phyloP scores from a whole-genome alignment of 176 grass and related monocot species.

The Cymbopogon citratus region DNA sequence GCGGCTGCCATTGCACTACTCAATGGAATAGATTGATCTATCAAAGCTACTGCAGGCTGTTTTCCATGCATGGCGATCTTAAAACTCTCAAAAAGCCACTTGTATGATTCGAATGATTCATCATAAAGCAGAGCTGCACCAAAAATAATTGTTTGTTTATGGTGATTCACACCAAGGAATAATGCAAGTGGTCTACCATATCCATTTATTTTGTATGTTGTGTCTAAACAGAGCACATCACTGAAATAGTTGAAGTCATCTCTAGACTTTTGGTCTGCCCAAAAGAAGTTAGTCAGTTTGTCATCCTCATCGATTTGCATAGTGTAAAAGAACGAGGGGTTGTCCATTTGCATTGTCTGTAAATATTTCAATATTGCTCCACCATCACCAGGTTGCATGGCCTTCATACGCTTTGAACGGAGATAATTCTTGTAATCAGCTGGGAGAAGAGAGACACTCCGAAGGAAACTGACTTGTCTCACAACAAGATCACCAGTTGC shows the following conservation, averaged over 20 bases:
- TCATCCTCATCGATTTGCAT: conserved; percentile 99
- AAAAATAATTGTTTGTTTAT: conserved; percentile 91
- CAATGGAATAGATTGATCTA: conserved; percentile 72
- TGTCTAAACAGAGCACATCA: conserved; percentile 84
- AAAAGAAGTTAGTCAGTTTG: conserved; percentile 94
- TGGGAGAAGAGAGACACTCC: conserved; percentile 73
- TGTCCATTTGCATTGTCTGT: conserved; percentile 94
- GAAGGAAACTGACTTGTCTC: conserved; percentile 67
- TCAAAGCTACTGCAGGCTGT: conserved; percentile 66
- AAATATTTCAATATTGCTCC: conserved; percentile 91
- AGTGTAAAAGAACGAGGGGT: conserved; percentile 80
- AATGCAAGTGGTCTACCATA: conserved; percentile 81
- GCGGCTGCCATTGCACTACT: conserved; percentile 68
- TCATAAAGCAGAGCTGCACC: conserved; percentile 93
- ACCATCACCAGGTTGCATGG: conserved; percentile 89
- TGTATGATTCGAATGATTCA: conserved; percentile 92
- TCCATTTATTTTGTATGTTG: conserved; percentile 91
- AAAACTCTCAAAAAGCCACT: conserved; percentile 97
- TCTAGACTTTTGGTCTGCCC: conserved; percentile 90
- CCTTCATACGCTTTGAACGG: conserved; percentile 67
- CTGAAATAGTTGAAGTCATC: conserved; percentile 73
- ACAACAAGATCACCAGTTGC: conserved; percentile 66
- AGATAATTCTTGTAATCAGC: conserved; percentile 91
- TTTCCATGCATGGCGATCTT: conserved; percentile 95
- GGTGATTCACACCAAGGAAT: conserved; percentile 95